Base-by-base conservation (phyloP, 345 rosid species). In the Ceriops zippeliana region DNA sequence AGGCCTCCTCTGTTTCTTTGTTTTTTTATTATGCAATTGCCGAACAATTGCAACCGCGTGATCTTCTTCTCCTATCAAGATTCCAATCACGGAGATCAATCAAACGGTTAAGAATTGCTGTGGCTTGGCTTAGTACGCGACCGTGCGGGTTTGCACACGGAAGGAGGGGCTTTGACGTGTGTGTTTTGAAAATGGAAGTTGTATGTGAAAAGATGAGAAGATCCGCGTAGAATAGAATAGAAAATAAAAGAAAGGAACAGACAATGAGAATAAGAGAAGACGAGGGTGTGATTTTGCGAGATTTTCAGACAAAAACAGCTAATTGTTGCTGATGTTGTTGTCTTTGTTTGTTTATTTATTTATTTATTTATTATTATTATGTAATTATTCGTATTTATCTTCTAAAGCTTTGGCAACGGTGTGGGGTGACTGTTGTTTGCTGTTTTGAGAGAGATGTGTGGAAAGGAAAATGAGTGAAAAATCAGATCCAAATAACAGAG, bases 251-350 rank as follows among this genome's bases (percentile, higher is more conserved):
- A 78, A 63, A 65, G 76, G 70, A 58, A 22, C 70, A 53, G 62
- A 15, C 30, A 8, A 31, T 5, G 30, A 24, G 11, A 58, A 34
- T 34, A 34, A 31, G 21, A 35, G 16, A 27, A 35, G 62, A 51
- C n/a, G 17, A 31, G 27, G 3, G 20, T 20, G 53, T 27, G 54
- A 21, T 46, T 62, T 47, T 47, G 42, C 78, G 82, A 79, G 82
- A 75, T 73, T 79, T 75, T 82, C 68, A 81, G 84, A 83, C 66
- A 62, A 58, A 7, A 57, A 19, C 60, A 67, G 63, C 75, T 52
- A 75, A 70, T 65, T 61, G 65, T 69, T 75, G 73, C 52, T 57
- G 71, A 67, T 63, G 70, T 59, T 58, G 32, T 60, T 42, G 49
- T 42, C 49, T 42, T 54, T 19, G 67, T 19, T 59, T 37, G 62